Percentiles rank a stretch among this genome's conserved stretches.
These are phyloP conservation scores for Pseudogymnoascus sp. DNA, from an alignment of 2,329 filamentous ascomycete species.

Conservation along the genomic window DNA sequence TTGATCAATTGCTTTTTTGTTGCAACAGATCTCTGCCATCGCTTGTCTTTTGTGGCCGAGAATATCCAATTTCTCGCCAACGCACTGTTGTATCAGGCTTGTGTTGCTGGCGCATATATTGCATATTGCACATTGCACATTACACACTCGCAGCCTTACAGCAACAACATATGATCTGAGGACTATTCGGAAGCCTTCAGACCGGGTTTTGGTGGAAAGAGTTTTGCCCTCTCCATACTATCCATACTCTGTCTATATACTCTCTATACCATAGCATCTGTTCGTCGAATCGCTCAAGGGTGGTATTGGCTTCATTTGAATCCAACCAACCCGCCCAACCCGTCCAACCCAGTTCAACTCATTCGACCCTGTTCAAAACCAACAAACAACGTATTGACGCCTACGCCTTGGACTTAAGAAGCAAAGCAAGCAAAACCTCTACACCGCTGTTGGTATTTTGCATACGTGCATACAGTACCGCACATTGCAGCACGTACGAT, in stretches of 20 bases:
- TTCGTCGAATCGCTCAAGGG: background rate
- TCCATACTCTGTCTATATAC: background rate
- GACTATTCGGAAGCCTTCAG: background rate
- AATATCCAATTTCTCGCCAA: background rate
- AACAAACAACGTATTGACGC: background rate
- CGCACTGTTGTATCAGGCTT: slow-evolving; percentile 4
- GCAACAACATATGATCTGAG: background rate
- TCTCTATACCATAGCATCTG: background rate
- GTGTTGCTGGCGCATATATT: background rate
- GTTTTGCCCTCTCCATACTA: background rate
- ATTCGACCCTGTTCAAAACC: background rate
- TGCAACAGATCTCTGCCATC: background rate
- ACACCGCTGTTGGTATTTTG: background rate
- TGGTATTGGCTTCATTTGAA: background rate
- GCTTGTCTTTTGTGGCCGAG: background rate
- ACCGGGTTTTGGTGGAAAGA: background rate
- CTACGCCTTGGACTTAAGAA: background rate
- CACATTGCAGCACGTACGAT: background rate
- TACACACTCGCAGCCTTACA: background rate
- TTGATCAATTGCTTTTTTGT: background rate
- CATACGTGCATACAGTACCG: background rate
- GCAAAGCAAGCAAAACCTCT: background rate
- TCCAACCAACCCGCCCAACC: background rate
- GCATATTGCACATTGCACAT: too few species aligned
- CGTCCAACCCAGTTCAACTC: background rate